phyloP scores from a whole-genome alignment of 345 rosid species.

The Mangifera indica region DNA sequence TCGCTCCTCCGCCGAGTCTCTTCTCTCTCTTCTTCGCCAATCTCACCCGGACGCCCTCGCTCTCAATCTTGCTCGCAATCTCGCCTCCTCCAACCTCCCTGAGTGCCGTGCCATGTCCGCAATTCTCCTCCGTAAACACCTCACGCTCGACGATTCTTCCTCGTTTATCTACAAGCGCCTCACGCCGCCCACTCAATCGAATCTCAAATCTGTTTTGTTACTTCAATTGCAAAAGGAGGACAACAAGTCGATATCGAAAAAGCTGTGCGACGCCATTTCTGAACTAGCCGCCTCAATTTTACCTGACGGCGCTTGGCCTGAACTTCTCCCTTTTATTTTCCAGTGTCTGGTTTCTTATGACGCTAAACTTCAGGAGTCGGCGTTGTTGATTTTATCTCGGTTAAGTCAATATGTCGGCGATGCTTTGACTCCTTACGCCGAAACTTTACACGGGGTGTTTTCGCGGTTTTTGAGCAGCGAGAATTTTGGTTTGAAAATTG shows the following conservation, averaged over 20 bases:
- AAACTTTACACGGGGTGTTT: slow-evolving; percentile 53
- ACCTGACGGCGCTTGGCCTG: slow-evolving; percentile 55
- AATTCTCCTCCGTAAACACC: slow-evolving; percentile 64
- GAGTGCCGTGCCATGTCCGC: slow-evolving; percentile 65
- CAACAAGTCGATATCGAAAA: slow-evolving; percentile 44
- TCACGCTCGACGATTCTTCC: slow-evolving; percentile 50
- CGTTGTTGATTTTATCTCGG: slow-evolving; percentile 59
- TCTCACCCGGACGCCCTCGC: slow-evolving; percentile 54
- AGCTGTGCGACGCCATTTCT: slow-evolving; percentile 60
- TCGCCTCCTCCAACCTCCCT: slow-evolving; percentile 36
- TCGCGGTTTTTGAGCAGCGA: slow-evolving; percentile 40
- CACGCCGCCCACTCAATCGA: slow-evolving; percentile 38
- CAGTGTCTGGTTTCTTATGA: slow-evolving; percentile 50
- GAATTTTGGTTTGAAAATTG: slow-evolving; percentile 46
- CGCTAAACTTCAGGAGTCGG: slow-evolving; percentile 47
- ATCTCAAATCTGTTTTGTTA: slow-evolving; percentile 48
- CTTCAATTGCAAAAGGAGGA: slow-evolving; percentile 46
- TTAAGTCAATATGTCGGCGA: slow-evolving; percentile 63
- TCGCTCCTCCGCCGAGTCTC: slow-evolving; percentile 62
- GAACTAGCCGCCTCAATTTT: slow-evolving; percentile 58
- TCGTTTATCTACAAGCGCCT: slow-evolving; percentile 44
- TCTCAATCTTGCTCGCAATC: slow-evolving; percentile 49
- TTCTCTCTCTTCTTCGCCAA: slow-evolving; percentile 58
- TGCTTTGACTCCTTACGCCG: slow-evolving; percentile 38
- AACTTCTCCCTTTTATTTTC: slow-evolving; percentile 59